These are phyloP conservation scores for Pythium graminicola DNA, from an alignment of 352 stramenopile species.

Conservation along the genomic window DNA sequence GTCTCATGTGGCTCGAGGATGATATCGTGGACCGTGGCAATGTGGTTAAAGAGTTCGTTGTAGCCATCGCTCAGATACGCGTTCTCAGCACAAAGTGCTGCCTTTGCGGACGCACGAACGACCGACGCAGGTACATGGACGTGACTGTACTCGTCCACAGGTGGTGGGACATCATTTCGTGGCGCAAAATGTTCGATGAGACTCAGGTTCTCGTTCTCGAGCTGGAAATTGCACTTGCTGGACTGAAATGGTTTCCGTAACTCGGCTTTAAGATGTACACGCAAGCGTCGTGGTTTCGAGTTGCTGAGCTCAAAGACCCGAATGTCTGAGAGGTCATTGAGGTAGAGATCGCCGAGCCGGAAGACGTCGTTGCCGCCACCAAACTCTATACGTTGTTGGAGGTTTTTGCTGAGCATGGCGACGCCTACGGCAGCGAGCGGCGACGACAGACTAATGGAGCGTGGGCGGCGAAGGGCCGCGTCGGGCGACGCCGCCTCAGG, in stretches of 20 bases:
- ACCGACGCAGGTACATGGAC: slow-evolving; percentile 66
- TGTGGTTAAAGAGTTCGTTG: slow-evolving; percentile 89
- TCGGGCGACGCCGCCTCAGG: background rate
- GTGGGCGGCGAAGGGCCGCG: slow-evolving; percentile 1
- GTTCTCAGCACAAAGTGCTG: slow-evolving; percentile 64
- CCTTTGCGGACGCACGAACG: slow-evolving; percentile 59
- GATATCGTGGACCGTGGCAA: slow-evolving; percentile 57
- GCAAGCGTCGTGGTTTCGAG: slow-evolving; percentile 37
- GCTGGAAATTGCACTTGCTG: slow-evolving; percentile 75
- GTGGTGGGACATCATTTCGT: slow-evolving; percentile 2
- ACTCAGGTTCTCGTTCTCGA: slow-evolving; percentile 83
- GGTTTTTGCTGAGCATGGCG: slow-evolving; percentile 59
- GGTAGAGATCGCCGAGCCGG: slow-evolving; percentile 73
- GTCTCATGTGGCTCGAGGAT: slow-evolving; percentile 58
- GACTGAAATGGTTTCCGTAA: slow-evolving; percentile 76
- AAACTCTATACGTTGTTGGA: slow-evolving; percentile 44
- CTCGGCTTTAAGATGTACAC: slow-evolving; percentile 62
- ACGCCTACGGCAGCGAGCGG: slow-evolving; percentile 33
- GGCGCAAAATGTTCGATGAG: slow-evolving; percentile 33
- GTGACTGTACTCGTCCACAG: slow-evolving; percentile 67
- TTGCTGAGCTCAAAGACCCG: slow-evolving; percentile 79
- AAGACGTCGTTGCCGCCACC: slow-evolving; percentile 49
- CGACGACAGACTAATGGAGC: slow-evolving; percentile 24
- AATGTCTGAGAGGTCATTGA: slow-evolving; percentile 83
- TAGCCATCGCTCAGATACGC: slow-evolving; percentile 80